Evolutionary conservation across 257 asterid genomes (phyloP), one percentile per base, ranked within the genome.

Genomic region (Vinca minor): DNA sequence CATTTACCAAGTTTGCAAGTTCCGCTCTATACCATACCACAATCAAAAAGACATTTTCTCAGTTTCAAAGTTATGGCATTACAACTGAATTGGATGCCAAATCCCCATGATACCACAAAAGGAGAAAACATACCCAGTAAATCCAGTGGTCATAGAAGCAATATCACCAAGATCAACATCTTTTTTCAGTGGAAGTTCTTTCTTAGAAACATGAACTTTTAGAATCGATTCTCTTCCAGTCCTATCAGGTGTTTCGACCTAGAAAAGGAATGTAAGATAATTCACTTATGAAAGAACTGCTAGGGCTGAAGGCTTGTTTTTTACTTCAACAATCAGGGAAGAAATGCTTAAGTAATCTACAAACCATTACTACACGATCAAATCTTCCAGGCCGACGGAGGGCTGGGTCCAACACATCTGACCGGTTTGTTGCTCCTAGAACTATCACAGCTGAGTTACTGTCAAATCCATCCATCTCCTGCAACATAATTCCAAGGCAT

Each of bases 391-490:
- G 97, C 54, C 99, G 95, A 56, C 95, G 91, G 63, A 93, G 97
- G 66, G 97, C 99, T 46, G 96, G 97, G 74, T 93, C 97, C 69
- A 93, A 78, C 56, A 93, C 97, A 82, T 93, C 99, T 56, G 97
- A 83, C 67, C 99, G 84, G 75, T 93, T 93, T 49, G 99, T 93
- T 47, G 99, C 97, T 68, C 99, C 99, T 68, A 93, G 95, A 72
- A 93, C 99, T 74, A 89, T 93, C 58, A 93, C 99, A 36, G 99
- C 95, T 59, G 97, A 84, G 66, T 84, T 93, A 79, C 99, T 93
- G 77, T 93, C 99, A 76, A 93, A 93, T 41, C 99, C 99, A 80
- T 93, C 99, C 99, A 93, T 93, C 77, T 93, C 99, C 97, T 93
- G 87, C 87, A 71, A 71, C 36, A 66, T 49, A 61, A 57, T 61